Percentiles rank a stretch among this genome's conserved stretches.
Conservation (phyloP, 441 rosid species). For the Gossypium schwendimanii region DNA sequence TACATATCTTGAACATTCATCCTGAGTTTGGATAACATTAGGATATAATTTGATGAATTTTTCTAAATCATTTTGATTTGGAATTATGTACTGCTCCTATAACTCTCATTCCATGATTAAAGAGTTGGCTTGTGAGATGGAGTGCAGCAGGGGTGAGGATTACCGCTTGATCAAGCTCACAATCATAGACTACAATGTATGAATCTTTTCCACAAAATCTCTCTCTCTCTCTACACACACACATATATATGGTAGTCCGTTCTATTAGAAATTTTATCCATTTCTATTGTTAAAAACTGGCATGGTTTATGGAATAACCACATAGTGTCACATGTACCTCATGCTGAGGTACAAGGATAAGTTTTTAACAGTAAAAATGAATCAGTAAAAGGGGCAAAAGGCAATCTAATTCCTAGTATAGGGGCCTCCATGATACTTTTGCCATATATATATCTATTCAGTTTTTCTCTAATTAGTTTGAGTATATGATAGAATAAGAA, state of each 20-base stretch:
- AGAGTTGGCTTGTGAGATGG: conserved; percentile 85
- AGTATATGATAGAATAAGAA: conserved; percentile 47
- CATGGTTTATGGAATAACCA: no score
- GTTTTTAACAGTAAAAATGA: no score
- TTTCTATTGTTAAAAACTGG: no score
- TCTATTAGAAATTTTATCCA: no score
- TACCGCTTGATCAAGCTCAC: conserved; percentile 79
- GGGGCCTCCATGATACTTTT: no score
- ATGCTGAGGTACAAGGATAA: no score
- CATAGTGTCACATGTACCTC: no score
- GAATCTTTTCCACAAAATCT: neutral
- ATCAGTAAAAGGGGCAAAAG: no score
- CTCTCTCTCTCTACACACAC: neutral
- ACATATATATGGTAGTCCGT: no score
- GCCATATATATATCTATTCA: neutral
- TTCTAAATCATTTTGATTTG: neutral
- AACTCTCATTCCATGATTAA: conserved; percentile 12
- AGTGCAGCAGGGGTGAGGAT: conserved; percentile 93
- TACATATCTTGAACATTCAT: neutral
- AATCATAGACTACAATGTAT: conserved; percentile 63
- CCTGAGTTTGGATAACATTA: neutral
- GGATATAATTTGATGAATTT: neutral
- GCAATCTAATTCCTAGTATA: no score
- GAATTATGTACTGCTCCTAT: neutral
- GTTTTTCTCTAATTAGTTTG: conserved; percentile 8